Evolutionary conservation across 2,329 filamentous ascomycete genomes (phyloP).

Genomic region (Fusarium coffeatum): DNA sequence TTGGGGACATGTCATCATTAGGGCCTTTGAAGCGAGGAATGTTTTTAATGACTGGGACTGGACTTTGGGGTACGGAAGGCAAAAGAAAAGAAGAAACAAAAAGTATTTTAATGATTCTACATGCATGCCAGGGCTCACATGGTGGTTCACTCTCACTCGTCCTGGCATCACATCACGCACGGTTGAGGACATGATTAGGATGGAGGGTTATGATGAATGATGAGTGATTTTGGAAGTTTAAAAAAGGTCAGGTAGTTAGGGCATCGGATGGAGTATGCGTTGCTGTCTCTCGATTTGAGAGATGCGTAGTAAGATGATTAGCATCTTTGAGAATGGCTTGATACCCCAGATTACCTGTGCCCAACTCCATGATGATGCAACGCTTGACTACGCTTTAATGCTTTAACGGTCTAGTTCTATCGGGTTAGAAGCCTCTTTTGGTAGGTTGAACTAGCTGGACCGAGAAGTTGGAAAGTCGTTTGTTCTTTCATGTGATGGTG

Average conservation of each 20-base stretch:
- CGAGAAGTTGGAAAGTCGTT: neutral
- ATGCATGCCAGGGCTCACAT: slow-evolving; percentile 1
- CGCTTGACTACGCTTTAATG: neutral
- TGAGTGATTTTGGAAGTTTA: slow-evolving; percentile 24
- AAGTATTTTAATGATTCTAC: slow-evolving; percentile 37
- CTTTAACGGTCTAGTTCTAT: neutral
- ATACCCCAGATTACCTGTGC: slow-evolving; percentile 30
- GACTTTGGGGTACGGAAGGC: slow-evolving; percentile 22
- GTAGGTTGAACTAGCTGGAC: slow-evolving; percentile 8
- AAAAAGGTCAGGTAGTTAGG: slow-evolving; percentile 21
- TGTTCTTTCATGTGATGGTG: slow-evolving; percentile 27
- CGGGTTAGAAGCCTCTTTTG: slow-evolving; percentile 5
- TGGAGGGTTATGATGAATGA: slow-evolving; percentile 36
- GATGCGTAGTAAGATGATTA: slow-evolving; percentile 13
- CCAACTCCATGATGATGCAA: neutral
- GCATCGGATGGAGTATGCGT: slow-evolving; percentile 37
- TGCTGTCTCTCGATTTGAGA: slow-evolving; percentile 8
- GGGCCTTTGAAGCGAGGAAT: slow-evolving; percentile 35
- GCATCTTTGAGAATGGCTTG: slow-evolving; percentile 37
- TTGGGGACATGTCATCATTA: slow-evolving; percentile 33
- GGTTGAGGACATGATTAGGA: slow-evolving; percentile 11
- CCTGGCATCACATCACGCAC: slow-evolving; percentile 2
- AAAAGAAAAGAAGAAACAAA: slow-evolving; percentile 35
- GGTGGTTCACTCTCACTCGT: slow-evolving; percentile 24
- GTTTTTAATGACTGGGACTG: slow-evolving; percentile 34